These are phyloP conservation scores for Fraxinus sp. DNA, from an alignment of 305 asterid genomes.

Conservation along the genomic window DNA sequence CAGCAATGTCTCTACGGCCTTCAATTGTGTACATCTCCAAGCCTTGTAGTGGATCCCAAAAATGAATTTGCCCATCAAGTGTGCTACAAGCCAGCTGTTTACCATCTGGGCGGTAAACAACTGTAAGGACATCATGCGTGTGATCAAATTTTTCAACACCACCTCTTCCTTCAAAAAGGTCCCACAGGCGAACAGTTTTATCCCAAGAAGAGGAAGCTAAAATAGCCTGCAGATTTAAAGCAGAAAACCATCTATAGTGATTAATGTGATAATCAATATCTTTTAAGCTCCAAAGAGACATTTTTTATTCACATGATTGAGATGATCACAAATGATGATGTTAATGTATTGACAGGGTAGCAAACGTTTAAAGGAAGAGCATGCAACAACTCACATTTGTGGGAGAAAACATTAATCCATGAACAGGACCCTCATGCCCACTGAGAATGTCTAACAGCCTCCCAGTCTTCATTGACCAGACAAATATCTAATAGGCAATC, in stretches of 20 bases:
- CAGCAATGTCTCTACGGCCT: slow-evolving; percentile 96
- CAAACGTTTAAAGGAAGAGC: slow-evolving; percentile 4
- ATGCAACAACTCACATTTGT: slow-evolving; percentile 53
- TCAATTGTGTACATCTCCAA: slow-evolving; percentile 86
- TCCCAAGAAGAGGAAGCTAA: slow-evolving; percentile 99
- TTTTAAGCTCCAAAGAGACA: slow-evolving; percentile 3
- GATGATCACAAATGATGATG: slow-evolving; percentile 6
- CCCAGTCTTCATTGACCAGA: slow-evolving; percentile 99
- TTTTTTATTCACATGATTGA: slow-evolving; percentile 4
- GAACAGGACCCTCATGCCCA: slow-evolving; percentile 98
- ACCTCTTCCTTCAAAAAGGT: slow-evolving; percentile 89
- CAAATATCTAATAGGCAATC: slow-evolving; percentile 59
- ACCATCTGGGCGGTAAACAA: slow-evolving; percentile 91
- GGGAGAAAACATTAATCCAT: slow-evolving; percentile 94
- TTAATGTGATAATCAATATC: background rate
- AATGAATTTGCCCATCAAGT: slow-evolving; percentile 89
- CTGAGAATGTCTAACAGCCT: slow-evolving; percentile 88
- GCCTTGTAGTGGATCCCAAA: slow-evolving; percentile 93
- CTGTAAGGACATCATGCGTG: slow-evolving; percentile 87
- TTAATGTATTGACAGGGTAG: background rate
- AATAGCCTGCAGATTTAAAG: slow-evolving; percentile 47
- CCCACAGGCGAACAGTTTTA: slow-evolving; percentile 92
- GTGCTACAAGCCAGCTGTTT: slow-evolving; percentile 95
- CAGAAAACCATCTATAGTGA: slow-evolving; percentile 17
- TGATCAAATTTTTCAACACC: slow-evolving; percentile 85